Evolutionary conservation across 768 basidiomycete genomes (phyloP), one percentile per base, ranked within the genome.

Genomic region (Paxillus rubicundulus): DNA sequence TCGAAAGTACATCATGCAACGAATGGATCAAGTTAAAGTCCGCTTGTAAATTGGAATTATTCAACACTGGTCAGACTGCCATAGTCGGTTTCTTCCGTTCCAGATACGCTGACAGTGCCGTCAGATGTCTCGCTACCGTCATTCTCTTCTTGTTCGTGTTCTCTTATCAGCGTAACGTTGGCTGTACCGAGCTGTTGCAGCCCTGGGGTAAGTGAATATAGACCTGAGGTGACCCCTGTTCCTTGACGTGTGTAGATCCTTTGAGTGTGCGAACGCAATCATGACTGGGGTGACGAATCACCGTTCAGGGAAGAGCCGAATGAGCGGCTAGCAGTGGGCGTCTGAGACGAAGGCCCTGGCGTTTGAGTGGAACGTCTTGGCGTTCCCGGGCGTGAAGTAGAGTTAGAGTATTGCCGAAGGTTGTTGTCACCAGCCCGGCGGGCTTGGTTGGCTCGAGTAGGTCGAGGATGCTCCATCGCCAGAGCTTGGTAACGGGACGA

Each of bases 1-100:
- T 32, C 24, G 30, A 50, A 55, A 44, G 45, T 47, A 50, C 20
- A 44, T 45, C 20, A 44, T 45, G 49, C 43, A 43, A 43, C 27
- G 28, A 44, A 49, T 14, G 47, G 16, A 53, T 55, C 24, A 20
- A 38, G 42, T 37, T 38, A 45, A 48, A 39, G 18, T 51, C 21
- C 18, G 17, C 37, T 27, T 16, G 24, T 9, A 54, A 37, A 47
- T 47, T 33, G 17, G 38, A 52, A 40, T 66, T 64, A 76, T 56
- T 79, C 75, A 39, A 82, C 76, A 57, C 79, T 80, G 13, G 80
- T 81, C 51, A 81, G 70, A 65, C 80, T 81, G 45, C 73, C 74
- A 34, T 69, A 68, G 48, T 77, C 77, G 9, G 69, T 72, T 28
- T 60, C 63, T 45, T 75, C 73, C 36, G 70, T 73, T 46, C 69